A percentile compares a stretch with the other conserved stretches of the same genome.
Conservation (phyloP, 2,329 filamentous ascomycete genomes). For the Hysterium pulicare region DNA sequence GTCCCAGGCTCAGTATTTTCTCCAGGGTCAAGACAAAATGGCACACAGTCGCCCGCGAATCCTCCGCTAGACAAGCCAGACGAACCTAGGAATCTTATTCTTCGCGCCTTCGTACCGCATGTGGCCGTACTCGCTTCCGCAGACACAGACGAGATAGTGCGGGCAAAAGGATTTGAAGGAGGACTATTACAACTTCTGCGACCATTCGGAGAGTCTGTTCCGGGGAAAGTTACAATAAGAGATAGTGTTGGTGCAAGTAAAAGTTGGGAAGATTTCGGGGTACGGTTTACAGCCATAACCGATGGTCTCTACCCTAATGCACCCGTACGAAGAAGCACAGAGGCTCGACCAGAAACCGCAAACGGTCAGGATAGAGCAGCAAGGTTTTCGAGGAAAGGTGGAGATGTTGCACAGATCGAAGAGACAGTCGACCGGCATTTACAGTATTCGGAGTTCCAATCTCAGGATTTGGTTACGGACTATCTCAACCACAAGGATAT, state of each 20-base stretch:
- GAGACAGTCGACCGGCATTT: conserved; percentile 77
- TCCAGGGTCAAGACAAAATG: conserved; percentile 35
- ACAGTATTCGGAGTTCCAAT: conserved; percentile 64
- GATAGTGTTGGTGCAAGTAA: conserved; percentile 85
- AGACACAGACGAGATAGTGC: conserved; percentile 77
- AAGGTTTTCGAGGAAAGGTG: conserved; percentile 40
- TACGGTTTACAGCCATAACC: conserved; percentile 76
- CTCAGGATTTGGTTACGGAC: conserved; percentile 33
- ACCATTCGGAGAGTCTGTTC: conserved; percentile 84
- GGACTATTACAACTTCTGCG: conserved; percentile 82
- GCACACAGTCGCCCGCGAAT: conserved; percentile 37
- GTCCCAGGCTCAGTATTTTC: conserved; percentile 44
- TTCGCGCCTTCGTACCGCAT: conserved; percentile 84
- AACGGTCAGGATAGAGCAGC: conserved; percentile 19
- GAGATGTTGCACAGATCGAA: conserved; percentile 68
- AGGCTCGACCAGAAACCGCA: conserved; percentile 27
- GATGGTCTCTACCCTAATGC: conserved; percentile 44
- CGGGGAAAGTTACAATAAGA: conserved; percentile 83
- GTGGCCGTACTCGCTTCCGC: conserved; percentile 82
- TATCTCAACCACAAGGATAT: conserved; percentile 42
- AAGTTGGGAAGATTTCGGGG: conserved; percentile 82
- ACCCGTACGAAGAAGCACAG: conserved; percentile 35
- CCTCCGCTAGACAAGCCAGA: conserved; percentile 45
- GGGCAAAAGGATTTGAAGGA: conserved; percentile 77
- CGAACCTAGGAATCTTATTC: conserved; percentile 63